Base-by-base conservation (phyloP, 371 early-diverging fungal genomes). In the Dinochytrium kinnereticum region DNA sequence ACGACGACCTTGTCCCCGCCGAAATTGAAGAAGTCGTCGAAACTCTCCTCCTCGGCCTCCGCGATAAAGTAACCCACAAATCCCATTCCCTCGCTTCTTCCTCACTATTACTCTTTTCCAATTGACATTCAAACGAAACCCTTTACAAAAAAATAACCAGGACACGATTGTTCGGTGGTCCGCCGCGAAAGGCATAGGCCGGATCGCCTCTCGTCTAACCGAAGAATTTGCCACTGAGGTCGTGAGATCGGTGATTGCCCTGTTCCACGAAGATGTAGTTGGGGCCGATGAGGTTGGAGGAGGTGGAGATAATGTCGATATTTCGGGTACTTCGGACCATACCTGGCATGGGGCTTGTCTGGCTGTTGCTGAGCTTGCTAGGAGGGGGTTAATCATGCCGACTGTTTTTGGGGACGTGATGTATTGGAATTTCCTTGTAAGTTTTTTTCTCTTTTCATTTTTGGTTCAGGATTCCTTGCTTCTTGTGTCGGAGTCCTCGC, bases 161-260 rank as follows among this genome's bases (percentile, higher is more conserved):
- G 97, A 98, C 71, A 97, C 97, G 0, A 91, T 96, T 70, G 95
- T 96, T 1, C 90, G 99, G 53, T 97, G 96, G 97, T 93, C 96
- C 1, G 91, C 95, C 1, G 97, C 98, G 5, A 98, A 98, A 82
- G 97, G 96, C 13, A 82, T 98, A 61, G 97, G 94, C 1, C 86
- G 97, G 30, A 88, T 98, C 55, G 83, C 92, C 0, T 91, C 91
- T 59, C 87, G 98, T 10, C 80, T 97, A 51, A 92, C 94, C 0
- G 85, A 82, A 59, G 92, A 90, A 24, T 80, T 96, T 51, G 95
- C 92, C 0, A 90, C 90, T 51, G 95, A 97, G 71, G 90, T 97
- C 5, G 88, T 95, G 21, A 83, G 83, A 0, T 90, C 91, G 2
- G 81, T 97, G 17, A 78, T 94, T 33, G 91, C 88, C 7, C 81